A percentile compares a stretch with the other conserved stretches of the same genome.
Conservation (phyloP, 768 basidiomycete species). For the Calocera cornea region DNA sequence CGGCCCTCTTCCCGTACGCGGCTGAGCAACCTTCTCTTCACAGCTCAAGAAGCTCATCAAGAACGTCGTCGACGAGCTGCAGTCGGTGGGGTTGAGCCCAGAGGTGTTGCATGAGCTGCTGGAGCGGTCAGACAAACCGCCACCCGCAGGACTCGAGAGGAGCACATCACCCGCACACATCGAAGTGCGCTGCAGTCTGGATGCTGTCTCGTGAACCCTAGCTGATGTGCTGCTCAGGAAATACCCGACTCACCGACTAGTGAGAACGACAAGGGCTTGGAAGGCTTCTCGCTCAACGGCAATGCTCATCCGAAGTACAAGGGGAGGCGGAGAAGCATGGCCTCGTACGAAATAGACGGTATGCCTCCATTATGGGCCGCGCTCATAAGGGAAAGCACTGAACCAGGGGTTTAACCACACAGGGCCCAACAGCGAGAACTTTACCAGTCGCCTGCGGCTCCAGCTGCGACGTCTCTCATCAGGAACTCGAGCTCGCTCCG, state of each 20-base stretch:
- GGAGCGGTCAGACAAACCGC: constrained; percentile 23
- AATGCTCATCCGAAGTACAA: not conserved
- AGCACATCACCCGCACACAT: not conserved
- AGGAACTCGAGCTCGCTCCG: not conserved
- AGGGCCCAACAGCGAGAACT: not conserved
- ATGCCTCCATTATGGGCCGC: not conserved
- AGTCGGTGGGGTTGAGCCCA: constrained; percentile 46
- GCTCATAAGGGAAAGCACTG: not conserved
- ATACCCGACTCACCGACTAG: not conserved
- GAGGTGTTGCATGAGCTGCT: constrained; percentile 31
- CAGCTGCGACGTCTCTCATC: not conserved
- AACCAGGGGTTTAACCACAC: not conserved
- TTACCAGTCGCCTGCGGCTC: not conserved
- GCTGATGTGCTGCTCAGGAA: not conserved
- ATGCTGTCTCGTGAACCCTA: not conserved
- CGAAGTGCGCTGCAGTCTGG: not conserved
- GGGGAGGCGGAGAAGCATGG: not conserved
- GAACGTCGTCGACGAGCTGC: constrained; percentile 63
- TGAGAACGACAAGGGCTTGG: not conserved
- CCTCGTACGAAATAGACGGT: not conserved
- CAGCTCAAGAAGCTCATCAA: constrained; percentile 88
- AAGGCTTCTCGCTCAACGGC: not conserved
- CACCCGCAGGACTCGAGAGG: not conserved
- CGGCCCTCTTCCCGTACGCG: not conserved
- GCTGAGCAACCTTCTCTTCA: not conserved